Conservation (phyloP, 805 yeast species). For the Ogataea sp. region DNA sequence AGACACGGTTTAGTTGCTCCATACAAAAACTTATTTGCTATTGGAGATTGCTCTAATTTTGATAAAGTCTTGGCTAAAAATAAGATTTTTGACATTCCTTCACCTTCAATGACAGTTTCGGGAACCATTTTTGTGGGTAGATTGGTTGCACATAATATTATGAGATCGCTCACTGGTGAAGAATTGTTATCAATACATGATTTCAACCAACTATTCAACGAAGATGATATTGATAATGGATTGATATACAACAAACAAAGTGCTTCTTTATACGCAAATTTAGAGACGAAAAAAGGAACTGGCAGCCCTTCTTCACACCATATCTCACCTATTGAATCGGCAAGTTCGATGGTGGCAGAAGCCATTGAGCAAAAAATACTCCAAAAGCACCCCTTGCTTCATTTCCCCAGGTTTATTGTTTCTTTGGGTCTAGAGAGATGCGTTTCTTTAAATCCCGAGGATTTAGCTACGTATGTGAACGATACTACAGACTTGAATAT, state of each 20-base stretch:
- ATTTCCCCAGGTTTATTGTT: slow-evolving; percentile 1
- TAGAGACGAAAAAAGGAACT: background rate
- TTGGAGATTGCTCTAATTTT: slow-evolving; percentile 6
- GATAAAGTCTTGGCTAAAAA: slow-evolving; percentile 3
- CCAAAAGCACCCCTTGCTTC: background rate
- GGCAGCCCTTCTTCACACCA: background rate
- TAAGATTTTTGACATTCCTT: slow-evolving; percentile 3
- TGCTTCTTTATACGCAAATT: background rate
- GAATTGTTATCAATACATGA: slow-evolving; percentile 3
- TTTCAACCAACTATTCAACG: slow-evolving; percentile 1
- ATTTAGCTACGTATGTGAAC: background rate
- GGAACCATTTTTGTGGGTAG: slow-evolving; percentile 5
- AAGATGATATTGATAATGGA: slow-evolving; percentile 3
- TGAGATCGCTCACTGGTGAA: background rate
- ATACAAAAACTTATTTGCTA: slow-evolving; percentile 1
- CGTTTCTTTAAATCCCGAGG: background rate
- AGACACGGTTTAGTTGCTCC: background rate
- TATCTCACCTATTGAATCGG: background rate
- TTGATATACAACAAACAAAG: slow-evolving; percentile 3
- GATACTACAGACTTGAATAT: background rate
- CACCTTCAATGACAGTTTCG: slow-evolving; percentile 3
- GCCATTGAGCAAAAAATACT: background rate
- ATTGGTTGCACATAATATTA: slow-evolving; percentile 6
- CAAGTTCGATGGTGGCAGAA: background rate
- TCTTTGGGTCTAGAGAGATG: slow-evolving; percentile 1